Conservation (phyloP, 371 early-diverging fungal species). For the Syncephalastrum monosporum region DNA sequence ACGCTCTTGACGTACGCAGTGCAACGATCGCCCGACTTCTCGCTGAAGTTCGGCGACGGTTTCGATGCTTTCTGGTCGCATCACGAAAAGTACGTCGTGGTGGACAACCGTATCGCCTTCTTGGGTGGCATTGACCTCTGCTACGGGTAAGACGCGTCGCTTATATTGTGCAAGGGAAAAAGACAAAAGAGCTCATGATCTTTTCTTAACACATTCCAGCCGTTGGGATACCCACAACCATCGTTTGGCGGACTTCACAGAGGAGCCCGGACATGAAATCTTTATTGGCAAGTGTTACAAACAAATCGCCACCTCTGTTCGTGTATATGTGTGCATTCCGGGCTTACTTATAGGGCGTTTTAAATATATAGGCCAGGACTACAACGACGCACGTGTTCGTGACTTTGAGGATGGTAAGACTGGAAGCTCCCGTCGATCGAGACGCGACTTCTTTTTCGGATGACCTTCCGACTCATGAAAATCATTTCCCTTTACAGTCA, state of each 20-base stretch:
- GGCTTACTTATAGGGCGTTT: not conserved
- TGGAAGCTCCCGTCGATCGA: not conserved
- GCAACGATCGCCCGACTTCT: slow-evolving; percentile 84
- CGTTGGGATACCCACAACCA: slow-evolving; percentile 89
- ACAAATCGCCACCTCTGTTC: slow-evolving; percentile 46
- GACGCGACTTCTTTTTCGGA: not conserved
- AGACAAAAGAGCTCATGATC: not conserved
- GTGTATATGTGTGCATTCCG: not conserved
- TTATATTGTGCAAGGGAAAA: too few species aligned
- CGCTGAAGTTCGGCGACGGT: slow-evolving; percentile 30
- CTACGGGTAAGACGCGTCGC: slow-evolving; percentile 56
- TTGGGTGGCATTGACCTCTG: slow-evolving; percentile 94
- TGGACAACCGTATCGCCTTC: slow-evolving; percentile 88
- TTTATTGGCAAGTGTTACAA: slow-evolving; percentile 10
- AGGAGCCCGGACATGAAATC: slow-evolving; percentile 17
- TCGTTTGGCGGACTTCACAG: slow-evolving; percentile 67
- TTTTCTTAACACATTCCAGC: slow-evolving; percentile 27
- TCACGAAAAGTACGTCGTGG: slow-evolving; percentile 67
- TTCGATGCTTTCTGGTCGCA: slow-evolving; percentile 86
- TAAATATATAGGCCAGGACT: slow-evolving; percentile 73
- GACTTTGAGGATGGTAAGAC: slow-evolving; percentile 79
- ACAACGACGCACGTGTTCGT: slow-evolving; percentile 86
- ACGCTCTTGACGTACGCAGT: slow-evolving; percentile 36
- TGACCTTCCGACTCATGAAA: slow-evolving; percentile 14
- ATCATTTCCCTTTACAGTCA: slow-evolving; percentile 56